Evolutionary conservation across 2,329 filamentous ascomycete species (phyloP), one percentile per base, ranked within the genome.

Genomic region (Xylariales sp.): DNA sequence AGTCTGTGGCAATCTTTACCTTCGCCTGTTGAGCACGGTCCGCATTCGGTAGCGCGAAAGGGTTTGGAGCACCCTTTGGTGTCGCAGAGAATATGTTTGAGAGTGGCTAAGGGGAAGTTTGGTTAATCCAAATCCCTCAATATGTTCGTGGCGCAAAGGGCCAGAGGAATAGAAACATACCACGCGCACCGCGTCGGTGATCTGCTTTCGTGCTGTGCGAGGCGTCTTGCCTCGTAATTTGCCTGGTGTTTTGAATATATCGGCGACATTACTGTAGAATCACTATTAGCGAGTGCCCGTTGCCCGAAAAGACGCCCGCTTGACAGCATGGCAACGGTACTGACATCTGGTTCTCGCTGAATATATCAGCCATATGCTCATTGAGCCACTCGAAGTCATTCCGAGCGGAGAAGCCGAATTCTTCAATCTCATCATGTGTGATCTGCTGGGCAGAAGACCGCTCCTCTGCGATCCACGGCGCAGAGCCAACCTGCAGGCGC

Each of bases 351-450:
- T 89, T 85, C 52, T 84, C 81, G 53, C 82, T 84, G 60, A 97
- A 95, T 55, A 98, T 88, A 46, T 95, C 88, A 34, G 81, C 80
- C 91, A 98, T 96, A 62, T 98, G 93, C 66, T 97, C 93, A 56
- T 98, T 97, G 52, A 98, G 72, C 93, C 93, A 98, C 59, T 97
- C 90, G 55, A 97, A 70, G 61, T 98, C 93, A 64, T 97, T 95
- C 41, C 87, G 81, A 45, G 88, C 90, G 20, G 89, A 88, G 65
- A 87, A 97, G 29, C 86, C 80, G 56, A 97, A 94, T 65, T 98
- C 94, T 50, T 97, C 91, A 38, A 87, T 77, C 61, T 97, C 93
- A 40, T 88, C 78, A 32, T 84, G 74, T 13, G 85, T 76, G 46
- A 96, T 81, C 48, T 86, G 77, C 38, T 81, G 69, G 12, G 88